These are phyloP conservation scores for Boletus bicolor DNA, from an alignment of 768 basidiomycete species.

Conservation along the genomic window DNA sequence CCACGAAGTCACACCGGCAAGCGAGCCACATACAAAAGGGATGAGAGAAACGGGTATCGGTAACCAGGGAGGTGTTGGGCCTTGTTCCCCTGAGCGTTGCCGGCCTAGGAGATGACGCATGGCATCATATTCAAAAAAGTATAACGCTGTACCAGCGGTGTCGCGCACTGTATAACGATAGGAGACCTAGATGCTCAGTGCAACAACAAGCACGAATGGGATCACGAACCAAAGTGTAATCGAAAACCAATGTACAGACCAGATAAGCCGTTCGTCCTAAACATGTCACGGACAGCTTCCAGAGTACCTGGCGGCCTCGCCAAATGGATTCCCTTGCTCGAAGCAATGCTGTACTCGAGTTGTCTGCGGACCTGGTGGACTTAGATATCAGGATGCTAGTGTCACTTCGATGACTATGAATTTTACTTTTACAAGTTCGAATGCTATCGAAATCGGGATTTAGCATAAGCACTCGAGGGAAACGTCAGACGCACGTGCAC, in stretches of 20 bases:
- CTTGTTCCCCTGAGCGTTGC: slow-evolving; percentile 73
- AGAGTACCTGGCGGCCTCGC: slow-evolving; percentile 74
- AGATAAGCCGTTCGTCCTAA: slow-evolving; percentile 53
- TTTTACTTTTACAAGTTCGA: slow-evolving; percentile 90
- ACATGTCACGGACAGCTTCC: slow-evolving; percentile 78
- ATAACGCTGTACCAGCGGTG: slow-evolving; percentile 83
- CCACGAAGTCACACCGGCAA: slow-evolving; percentile 89
- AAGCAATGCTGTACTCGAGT: slow-evolving; percentile 87
- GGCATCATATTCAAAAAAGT: slow-evolving; percentile 93
- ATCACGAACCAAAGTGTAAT: slow-evolving; percentile 72
- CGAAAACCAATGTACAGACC: slow-evolving; percentile 83
- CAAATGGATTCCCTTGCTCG: slow-evolving; percentile 67
- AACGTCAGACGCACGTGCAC: slow-evolving; percentile 66
- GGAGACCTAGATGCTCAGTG: slow-evolving; percentile 3
- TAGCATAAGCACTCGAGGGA: slow-evolving; percentile 18
- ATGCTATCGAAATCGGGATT: slow-evolving; percentile 45
- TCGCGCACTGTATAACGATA: slow-evolving; percentile 63
- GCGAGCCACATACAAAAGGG: slow-evolving; percentile 87
- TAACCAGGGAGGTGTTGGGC: slow-evolving; percentile 77
- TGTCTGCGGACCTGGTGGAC: slow-evolving; percentile 75
- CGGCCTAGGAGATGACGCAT: slow-evolving; percentile 86
- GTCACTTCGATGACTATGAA: neutral
- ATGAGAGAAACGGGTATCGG: slow-evolving; percentile 77
- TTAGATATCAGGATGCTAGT: slow-evolving; percentile 7
- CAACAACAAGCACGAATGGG: neutral